phyloP scores from a whole-genome alignment of 129 eudicot species.

The Kitagawia praeruptora region DNA sequence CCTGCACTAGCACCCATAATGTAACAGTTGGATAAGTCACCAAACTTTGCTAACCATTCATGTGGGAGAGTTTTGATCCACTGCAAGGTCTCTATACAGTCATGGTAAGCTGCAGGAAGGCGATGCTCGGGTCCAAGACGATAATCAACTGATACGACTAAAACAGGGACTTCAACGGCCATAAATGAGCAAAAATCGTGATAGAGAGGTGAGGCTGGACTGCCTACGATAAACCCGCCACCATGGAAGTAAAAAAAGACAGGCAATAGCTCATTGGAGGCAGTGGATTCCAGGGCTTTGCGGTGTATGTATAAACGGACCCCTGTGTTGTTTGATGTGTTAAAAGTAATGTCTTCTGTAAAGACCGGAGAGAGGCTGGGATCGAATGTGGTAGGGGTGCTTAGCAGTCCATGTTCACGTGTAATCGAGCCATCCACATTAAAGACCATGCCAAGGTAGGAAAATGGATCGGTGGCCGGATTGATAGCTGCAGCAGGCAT shows the following conservation, averaged over 20 bases:
- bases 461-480: background rate
- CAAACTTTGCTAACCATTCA: constrained; percentile 43
- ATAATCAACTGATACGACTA: constrained; percentile 64
- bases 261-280: background rate
- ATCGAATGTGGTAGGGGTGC: background rate
- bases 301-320: constrained; percentile 32
- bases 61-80: constrained; percentile 53
- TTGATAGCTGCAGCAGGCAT: constrained; percentile 1
- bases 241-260: background rate
- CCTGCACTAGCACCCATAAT: constrained; percentile 67
- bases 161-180: constrained; percentile 36
- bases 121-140: constrained; percentile 79
- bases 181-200: constrained; percentile 46
- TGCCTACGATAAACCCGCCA: constrained; percentile 14
- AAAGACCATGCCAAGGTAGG: background rate
- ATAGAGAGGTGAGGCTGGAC: constrained; percentile 11
- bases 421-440: background rate
- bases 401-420: background rate
- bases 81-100: constrained; percentile 48
- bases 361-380: constrained; percentile 1
- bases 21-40: constrained; percentile 41
- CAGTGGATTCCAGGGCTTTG: background rate
- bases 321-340: background rate
- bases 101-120: constrained; percentile 79
- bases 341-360: background rate